Conservation (phyloP, 2,329 filamentous ascomycete species). For the Laburnicola sp. region DNA sequence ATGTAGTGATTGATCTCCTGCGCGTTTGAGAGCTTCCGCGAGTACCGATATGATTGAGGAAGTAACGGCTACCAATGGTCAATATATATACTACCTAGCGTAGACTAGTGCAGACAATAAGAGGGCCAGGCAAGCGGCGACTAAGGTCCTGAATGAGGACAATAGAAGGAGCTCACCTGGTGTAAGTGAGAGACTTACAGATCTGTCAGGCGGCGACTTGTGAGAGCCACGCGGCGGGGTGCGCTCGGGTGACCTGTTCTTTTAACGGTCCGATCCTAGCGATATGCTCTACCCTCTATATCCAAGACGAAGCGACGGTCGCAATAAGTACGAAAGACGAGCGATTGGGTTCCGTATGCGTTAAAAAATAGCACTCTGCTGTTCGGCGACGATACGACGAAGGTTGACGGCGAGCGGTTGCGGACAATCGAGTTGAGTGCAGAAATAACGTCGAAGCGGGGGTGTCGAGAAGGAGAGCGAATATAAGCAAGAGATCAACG, state of each 20-base stretch:
- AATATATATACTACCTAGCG: slow-evolving; percentile 12
- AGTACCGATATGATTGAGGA: slow-evolving; percentile 1
- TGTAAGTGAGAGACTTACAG: slow-evolving; percentile 4
- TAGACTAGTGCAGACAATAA: slow-evolving; percentile 1
- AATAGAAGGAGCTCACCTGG: neutral
- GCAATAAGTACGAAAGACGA: neutral
- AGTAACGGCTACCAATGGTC: slow-evolving; percentile 9
- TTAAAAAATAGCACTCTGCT: neutral
- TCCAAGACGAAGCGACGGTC: slow-evolving; percentile 2
- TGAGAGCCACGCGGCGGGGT: neutral
- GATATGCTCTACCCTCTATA: neutral
- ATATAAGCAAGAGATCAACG: neutral
- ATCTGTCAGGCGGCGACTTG: neutral
- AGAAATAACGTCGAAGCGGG: neutral
- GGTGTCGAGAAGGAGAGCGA: neutral
- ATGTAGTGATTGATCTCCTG: neutral
- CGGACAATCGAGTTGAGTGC: neutral
- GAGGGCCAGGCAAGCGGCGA: slow-evolving; percentile 3
- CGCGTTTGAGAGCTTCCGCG: neutral
- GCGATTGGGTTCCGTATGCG: neutral
- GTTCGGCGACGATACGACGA: neutral
- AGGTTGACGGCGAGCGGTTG: neutral
- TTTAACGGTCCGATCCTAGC: neutral
- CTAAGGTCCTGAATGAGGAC: neutral
- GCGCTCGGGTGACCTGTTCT: neutral